Conservation (phyloP, 805 yeast species). For the Ogataea henricii region DNA sequence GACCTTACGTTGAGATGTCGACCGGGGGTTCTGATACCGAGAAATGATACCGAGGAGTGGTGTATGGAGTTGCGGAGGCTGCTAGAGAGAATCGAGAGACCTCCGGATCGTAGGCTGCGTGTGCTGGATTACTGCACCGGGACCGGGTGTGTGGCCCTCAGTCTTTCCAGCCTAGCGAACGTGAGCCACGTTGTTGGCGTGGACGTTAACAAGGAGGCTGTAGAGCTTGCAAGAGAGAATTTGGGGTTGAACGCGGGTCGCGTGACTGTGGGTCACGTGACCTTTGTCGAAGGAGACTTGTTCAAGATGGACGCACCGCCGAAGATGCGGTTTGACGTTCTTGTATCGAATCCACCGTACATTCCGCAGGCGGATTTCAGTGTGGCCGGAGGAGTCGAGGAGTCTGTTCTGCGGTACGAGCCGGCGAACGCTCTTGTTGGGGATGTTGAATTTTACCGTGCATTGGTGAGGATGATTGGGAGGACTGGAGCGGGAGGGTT, state of each 20-base stretch:
- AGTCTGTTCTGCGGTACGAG: slow-evolving; percentile 71
- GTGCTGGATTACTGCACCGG: slow-evolving; percentile 83
- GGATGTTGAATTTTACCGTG: slow-evolving; percentile 65
- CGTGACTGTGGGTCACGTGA: slow-evolving; percentile 10
- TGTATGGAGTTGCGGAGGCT: slow-evolving; percentile 41
- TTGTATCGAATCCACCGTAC: slow-evolving; percentile 93
- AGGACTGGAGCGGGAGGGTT: slow-evolving; percentile 52
- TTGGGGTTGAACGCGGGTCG: slow-evolving; percentile 16
- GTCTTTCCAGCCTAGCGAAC: slow-evolving; percentile 39
- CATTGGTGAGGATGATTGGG: slow-evolving; percentile 47
- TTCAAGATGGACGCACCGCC: slow-evolving; percentile 12
- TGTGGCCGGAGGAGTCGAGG: slow-evolving; percentile 47
- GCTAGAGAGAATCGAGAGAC: slow-evolving; percentile 4
- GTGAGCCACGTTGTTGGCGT: slow-evolving; percentile 39
- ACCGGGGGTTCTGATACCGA: slow-evolving; percentile 76
- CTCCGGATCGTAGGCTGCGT: slow-evolving; percentile 15
- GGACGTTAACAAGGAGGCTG: slow-evolving; percentile 59
- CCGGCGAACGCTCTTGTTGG: slow-evolving; percentile 83
- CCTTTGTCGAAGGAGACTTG: slow-evolving; percentile 27
- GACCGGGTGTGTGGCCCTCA: slow-evolving; percentile 79
- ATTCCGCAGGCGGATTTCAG: slow-evolving; percentile 52
- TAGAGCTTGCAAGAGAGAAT: slow-evolving; percentile 52
- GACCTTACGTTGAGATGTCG: slow-evolving; percentile 57
- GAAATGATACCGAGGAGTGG: slow-evolving; percentile 98
- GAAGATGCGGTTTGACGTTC: slow-evolving; percentile 44